A percentile compares a stretch with the other conserved stretches of the same genome.
These are phyloP conservation scores for Carex sylvatica DNA, from an alignment of 202 grass and related monocot species.

Conservation along the genomic window DNA sequence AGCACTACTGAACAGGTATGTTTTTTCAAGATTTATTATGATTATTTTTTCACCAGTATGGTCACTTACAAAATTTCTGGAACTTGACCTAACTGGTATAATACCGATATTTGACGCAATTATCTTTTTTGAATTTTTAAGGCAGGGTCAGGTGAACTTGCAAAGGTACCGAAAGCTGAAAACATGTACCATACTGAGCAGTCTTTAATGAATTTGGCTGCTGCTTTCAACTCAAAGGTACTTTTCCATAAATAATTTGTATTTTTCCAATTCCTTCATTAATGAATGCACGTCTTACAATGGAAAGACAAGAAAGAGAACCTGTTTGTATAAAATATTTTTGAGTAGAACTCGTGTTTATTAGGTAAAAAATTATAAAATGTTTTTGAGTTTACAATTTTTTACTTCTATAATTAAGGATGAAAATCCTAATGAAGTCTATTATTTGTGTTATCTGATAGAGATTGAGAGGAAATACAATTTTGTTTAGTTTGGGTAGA, in stretches of 20 bases:
- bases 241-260: background rate
- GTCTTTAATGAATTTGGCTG: conserved; percentile 34
- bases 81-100: background rate
- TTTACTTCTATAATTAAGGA: background rate
- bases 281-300: background rate
- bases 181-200: conserved; percentile 33
- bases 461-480: background rate
- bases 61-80: background rate
- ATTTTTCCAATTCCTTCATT: background rate
- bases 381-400: background rate
- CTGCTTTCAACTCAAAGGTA: conserved; percentile 42
- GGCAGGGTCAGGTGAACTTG: conserved; percentile 34
- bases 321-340: background rate
- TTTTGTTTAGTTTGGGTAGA: background rate
- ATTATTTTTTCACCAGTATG: background rate
- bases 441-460: background rate
- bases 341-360: background rate
- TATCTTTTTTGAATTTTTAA: conserved; percentile 12
- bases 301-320: background rate
- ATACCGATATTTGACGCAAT: background rate
- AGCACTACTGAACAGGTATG: conserved; percentile 45
- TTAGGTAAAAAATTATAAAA: background rate
- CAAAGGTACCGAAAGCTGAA: conserved; percentile 35
- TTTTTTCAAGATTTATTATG: background rate
- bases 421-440: background rate